These are phyloP conservation scores for Globisporangium heterothallicum DNA, from an alignment of 352 stramenopile species.

Conservation along the genomic window DNA sequence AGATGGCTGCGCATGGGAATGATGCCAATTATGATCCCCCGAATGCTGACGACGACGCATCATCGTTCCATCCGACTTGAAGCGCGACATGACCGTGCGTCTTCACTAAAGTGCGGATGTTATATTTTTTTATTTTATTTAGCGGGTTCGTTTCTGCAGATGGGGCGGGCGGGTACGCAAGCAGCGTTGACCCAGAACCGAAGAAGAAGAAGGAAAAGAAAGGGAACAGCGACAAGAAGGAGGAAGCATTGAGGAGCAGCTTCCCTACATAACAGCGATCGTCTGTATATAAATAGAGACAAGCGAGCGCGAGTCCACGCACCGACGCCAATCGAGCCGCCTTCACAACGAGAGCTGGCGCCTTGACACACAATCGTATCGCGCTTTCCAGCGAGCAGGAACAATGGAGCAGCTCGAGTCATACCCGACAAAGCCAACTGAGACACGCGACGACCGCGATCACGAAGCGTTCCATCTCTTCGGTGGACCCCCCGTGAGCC, in stretches of 20 bases:
- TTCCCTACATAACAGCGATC: background rate
- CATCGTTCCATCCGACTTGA: constrained; percentile 7
- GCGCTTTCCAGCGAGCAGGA: background rate
- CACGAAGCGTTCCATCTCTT: constrained; percentile 11
- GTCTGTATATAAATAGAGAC: too few relatives aligned
- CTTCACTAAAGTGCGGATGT: constrained; percentile 3
- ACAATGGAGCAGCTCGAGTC: constrained; percentile 5
- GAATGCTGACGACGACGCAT: constrained; percentile 1
- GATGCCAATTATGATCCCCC: background rate
- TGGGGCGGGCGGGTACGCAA: too few relatives aligned
- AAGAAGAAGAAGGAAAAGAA: too few relatives aligned
- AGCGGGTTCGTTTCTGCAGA: background rate
- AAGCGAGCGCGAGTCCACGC: too few relatives aligned
- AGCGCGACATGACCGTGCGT: background rate
- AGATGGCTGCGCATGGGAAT: background rate
- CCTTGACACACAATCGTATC: too few relatives aligned
- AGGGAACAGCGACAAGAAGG: background rate
- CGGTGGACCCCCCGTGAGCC: background rate
- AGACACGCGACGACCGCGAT: constrained; percentile 5
- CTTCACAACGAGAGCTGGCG: background rate
- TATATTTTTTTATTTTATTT: background rate
- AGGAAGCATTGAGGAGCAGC: constrained; percentile 3
- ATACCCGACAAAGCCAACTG: background rate
- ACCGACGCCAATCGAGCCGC: too few relatives aligned
- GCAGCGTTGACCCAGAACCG: too few relatives aligned